phyloP scores from a whole-genome alignment of 2,329 filamentous ascomycete species.

The Xylaria hypoxylon region DNA sequence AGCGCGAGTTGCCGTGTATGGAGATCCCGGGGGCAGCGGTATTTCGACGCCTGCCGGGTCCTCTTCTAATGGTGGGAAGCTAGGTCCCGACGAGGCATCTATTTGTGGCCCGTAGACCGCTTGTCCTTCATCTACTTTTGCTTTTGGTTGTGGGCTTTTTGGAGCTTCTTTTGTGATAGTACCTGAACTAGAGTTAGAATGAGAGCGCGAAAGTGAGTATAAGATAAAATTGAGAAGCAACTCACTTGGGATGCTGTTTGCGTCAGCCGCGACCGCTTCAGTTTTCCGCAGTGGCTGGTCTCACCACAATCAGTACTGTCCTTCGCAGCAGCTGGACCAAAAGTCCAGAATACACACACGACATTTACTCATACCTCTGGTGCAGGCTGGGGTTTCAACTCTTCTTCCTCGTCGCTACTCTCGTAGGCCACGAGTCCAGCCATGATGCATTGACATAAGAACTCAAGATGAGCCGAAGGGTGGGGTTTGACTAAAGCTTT shows the following conservation, averaged over 20 bases:
- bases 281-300: slow-evolving; percentile 49
- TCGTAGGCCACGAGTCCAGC: slow-evolving; percentile 50
- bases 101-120: slow-evolving; percentile 50
- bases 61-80: slow-evolving; percentile 51
- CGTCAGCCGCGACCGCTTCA: slow-evolving; percentile 38
- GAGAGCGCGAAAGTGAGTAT: neutral
- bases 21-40: slow-evolving; percentile 63
- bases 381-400: slow-evolving; percentile 41
- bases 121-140: slow-evolving; percentile 35
- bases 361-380: slow-evolving; percentile 48
- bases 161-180: slow-evolving; percentile 28
- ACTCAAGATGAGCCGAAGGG: neutral
- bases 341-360: slow-evolving; percentile 33
- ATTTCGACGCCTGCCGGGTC: slow-evolving; percentile 45
- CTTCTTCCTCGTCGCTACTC: slow-evolving; percentile 52
- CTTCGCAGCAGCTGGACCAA: slow-evolving; percentile 33
- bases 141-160: slow-evolving; percentile 13
- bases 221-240: slow-evolving; percentile 12
- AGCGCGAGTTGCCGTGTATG: slow-evolving; percentile 74
- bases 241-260: slow-evolving; percentile 43
- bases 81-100: slow-evolving; percentile 43
- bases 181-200: slow-evolving; percentile 28
- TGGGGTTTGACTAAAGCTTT: neutral
- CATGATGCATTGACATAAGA: slow-evolving; percentile 35
- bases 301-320: slow-evolving; percentile 51